phyloP scores from a whole-genome alignment of 2,329 filamentous ascomycete species.

The Paraphaeosphaeria minitans region DNA sequence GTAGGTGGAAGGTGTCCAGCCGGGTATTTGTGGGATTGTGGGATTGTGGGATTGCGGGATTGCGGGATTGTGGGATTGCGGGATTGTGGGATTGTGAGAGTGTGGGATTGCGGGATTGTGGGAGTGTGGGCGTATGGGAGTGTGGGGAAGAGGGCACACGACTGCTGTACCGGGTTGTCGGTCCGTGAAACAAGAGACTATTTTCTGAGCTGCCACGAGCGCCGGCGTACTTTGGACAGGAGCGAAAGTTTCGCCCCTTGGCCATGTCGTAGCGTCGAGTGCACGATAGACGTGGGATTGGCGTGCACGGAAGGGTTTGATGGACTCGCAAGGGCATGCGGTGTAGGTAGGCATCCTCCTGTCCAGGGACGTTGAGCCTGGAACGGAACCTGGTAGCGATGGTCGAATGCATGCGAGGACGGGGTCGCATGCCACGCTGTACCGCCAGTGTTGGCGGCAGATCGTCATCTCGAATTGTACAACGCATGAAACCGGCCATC shows the following conservation, averaged over 20 bases:
- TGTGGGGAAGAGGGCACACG: conserved; percentile 25
- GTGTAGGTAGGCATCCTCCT: conserved; percentile 8
- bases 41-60: too few species aligned
- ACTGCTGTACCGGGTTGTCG: conserved; percentile 29
- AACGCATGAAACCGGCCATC: conserved; percentile 48
- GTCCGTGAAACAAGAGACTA: conserved; percentile 28
- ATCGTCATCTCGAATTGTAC: conserved; percentile 41
- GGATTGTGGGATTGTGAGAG: too few species aligned
- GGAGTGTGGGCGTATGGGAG: too few species aligned
- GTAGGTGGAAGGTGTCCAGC: conserved; percentile 15
- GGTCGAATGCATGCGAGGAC: conserved; percentile 8
- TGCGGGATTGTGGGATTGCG: too few species aligned
- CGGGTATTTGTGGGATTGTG: conserved; percentile 34
- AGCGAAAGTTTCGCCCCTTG: conserved; percentile 2
- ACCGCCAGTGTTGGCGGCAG: conserved; percentile 21
- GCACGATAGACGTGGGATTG: neutral
- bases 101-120: too few species aligned
- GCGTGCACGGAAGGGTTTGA: neutral
- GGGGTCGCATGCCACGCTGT: conserved; percentile 18
- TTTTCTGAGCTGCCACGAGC: conserved; percentile 22
- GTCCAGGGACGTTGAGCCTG: conserved; percentile 9
- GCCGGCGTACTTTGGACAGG: neutral
- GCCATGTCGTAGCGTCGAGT: neutral
- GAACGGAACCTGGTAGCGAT: conserved; percentile 21
- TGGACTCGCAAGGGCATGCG: conserved; percentile 1